Evolutionary conservation across 169 alveolate genomes (phyloP).

Genomic region (Cardiosporidium cionae): DNA sequence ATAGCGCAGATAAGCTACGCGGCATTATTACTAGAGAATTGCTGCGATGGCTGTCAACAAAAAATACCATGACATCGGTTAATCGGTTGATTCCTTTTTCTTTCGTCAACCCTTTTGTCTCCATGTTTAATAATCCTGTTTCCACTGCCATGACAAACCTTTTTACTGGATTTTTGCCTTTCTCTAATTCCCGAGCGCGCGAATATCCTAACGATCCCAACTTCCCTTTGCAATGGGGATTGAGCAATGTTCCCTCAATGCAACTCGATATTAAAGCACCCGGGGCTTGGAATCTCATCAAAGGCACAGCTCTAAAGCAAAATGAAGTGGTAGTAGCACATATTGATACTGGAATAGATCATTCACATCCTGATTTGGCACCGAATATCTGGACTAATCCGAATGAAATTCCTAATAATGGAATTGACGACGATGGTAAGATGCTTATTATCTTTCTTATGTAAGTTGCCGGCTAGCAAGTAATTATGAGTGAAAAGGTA

Average conservation of each 20-base stretch:
- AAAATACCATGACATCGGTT: no score
- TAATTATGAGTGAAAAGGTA: not conserved
- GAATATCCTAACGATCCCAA: not conserved
- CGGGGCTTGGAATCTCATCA: no score
- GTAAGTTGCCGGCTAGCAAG: not conserved
- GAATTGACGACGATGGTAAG: slow-evolving; percentile 51
- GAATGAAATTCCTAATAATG: slow-evolving; percentile 56
- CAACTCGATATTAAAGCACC: not conserved
- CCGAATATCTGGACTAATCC: slow-evolving; percentile 56
- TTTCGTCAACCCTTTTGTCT: no score
- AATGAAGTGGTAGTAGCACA: slow-evolving; percentile 48
- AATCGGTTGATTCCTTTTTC: no score
- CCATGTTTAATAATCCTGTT: no score
- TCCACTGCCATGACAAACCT: no score
- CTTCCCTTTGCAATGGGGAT: not conserved
- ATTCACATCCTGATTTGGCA: slow-evolving; percentile 60
- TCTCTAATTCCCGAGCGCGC: not conserved
- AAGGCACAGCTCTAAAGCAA: not conserved
- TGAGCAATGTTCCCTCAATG: not conserved
- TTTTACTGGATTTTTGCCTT: no score
- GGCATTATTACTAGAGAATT: no score
- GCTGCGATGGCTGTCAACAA: no score
- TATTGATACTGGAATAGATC: slow-evolving; percentile 75
- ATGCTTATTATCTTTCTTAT: not conserved
- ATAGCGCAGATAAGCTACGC: no score